These are phyloP conservation scores for Lactarius hengduanensis DNA, from an alignment of 768 basidiomycete species.

Conservation along the genomic window DNA sequence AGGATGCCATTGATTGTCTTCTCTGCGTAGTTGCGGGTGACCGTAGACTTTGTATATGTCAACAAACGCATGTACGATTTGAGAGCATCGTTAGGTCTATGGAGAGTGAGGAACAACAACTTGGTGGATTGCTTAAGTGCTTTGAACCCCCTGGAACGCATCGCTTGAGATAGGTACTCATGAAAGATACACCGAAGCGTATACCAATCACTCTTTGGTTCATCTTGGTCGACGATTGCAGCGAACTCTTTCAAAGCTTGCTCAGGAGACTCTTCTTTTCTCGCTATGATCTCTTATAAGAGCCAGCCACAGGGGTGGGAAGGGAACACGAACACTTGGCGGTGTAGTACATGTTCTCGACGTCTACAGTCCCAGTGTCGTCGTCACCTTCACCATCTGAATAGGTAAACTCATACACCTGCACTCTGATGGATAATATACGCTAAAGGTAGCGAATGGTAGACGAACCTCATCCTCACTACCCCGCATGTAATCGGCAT, in stretches of 20 bases:
- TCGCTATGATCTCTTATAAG: constrained; percentile 50
- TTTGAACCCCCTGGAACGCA: constrained; percentile 85
- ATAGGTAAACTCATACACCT: constrained; percentile 98
- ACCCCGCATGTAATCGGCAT: constrained; percentile 92
- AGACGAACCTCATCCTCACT: constrained; percentile 73
- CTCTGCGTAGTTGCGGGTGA: constrained; percentile 94
- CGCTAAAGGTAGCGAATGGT: constrained; percentile 21
- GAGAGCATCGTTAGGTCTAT: constrained; percentile 81
- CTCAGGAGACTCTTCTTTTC: constrained; percentile 93
- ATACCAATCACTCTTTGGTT: constrained; percentile 93
- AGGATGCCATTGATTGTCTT: constrained; percentile 98
- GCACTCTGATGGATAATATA: constrained; percentile 19
- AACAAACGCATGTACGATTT: constrained; percentile 82
- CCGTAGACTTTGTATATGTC: constrained; percentile 92
- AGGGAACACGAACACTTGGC: constrained; percentile 77
- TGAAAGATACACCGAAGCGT: constrained; percentile 30
- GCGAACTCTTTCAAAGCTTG: constrained; percentile 88
- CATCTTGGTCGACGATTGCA: constrained; percentile 84
- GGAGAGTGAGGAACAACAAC: constrained; percentile 76
- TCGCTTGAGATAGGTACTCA: constrained; percentile 6
- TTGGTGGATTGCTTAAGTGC: constrained; percentile 97
- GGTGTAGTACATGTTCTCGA: constrained; percentile 98
- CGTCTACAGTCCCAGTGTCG: constrained; percentile 77
- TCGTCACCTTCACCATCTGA: constrained; percentile 86
- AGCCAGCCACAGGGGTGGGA: neutral